Evolutionary conservation across 176 grass and related monocot species (phyloP).

Genomic region (Metroxylon sagu): DNA sequence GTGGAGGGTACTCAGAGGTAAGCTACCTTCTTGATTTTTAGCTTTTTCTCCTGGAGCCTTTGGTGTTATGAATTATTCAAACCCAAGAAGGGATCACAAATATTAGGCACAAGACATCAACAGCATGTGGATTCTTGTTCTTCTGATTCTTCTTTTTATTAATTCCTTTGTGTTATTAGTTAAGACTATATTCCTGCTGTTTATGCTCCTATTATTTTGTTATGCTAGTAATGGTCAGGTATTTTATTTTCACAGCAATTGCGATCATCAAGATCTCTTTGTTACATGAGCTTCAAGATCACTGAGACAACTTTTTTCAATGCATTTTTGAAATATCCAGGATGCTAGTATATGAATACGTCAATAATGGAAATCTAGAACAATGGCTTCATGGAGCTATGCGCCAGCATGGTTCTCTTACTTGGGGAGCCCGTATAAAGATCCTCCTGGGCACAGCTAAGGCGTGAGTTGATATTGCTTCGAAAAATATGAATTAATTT

Average conservation of each 20-base stretch:
- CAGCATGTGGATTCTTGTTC: no score
- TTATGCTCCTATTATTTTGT: no score
- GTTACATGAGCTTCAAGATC: no score
- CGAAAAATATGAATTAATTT: conserved; percentile 1
- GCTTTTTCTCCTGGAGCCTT: not conserved
- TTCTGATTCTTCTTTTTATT: no score
- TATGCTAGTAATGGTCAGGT: no score
- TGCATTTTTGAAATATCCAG: conserved; percentile 25
- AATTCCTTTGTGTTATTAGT: no score
- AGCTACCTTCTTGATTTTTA: conserved; percentile 13
- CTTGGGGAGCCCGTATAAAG: conserved; percentile 71
- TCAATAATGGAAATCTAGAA: conserved; percentile 78
- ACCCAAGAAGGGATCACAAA: no score
- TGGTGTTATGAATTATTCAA: no score
- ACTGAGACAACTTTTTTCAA: not conserved
- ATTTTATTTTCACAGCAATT: no score
- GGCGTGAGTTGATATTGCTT: conserved; percentile 45
- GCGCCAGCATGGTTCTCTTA: conserved; percentile 58
- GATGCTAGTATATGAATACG: conserved; percentile 85
- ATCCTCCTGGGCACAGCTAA: conserved; percentile 80
- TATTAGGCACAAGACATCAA: no score
- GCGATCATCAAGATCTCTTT: no score
- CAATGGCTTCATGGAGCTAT: conserved; percentile 92
- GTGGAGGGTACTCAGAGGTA: conserved; percentile 84
- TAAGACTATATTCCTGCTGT: no score